A percentile compares a stretch with the other conserved stretches of the same genome.
Evolutionary conservation across 805 yeast genomes (phyloP).

Genomic region (Starmerella vaccinii): DNA sequence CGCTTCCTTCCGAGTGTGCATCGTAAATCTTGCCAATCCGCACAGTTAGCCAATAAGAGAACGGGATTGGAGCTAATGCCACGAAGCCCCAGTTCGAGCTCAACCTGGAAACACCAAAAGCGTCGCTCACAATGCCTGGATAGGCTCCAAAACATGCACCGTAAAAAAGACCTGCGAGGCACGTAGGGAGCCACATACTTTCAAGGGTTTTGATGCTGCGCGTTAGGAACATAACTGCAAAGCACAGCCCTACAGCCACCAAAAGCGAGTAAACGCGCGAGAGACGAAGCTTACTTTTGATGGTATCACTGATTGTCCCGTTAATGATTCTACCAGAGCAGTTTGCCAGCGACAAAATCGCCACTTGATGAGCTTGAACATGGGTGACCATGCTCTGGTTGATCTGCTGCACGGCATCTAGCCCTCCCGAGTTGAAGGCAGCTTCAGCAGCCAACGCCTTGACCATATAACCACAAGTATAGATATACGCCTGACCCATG

Average conservation of each 20-base stretch:
- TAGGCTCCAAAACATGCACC: constrained; percentile 62
- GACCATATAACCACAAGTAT: constrained; percentile 62
- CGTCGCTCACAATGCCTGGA: constrained; percentile 68
- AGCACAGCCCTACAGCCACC: constrained; percentile 41
- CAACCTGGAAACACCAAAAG: constrained; percentile 57
- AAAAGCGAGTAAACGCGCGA: constrained; percentile 45
- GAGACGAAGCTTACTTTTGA: constrained; percentile 37
- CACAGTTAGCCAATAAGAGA: constrained; percentile 49
- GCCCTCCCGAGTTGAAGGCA: constrained; percentile 30
- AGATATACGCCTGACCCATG: constrained; percentile 64
- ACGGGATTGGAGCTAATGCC: constrained; percentile 54
- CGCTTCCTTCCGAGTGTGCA: constrained; percentile 28
- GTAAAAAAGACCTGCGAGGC: constrained; percentile 58
- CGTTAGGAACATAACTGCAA: constrained; percentile 40
- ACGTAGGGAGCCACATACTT: constrained; percentile 42
- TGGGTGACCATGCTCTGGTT: constrained; percentile 13
- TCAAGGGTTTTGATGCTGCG: constrained; percentile 2
- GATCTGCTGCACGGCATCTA: not conserved
- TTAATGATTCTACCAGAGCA: constrained; percentile 55
- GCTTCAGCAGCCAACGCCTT: constrained; percentile 34
- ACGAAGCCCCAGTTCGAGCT: constrained; percentile 67
- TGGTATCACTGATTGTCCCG: constrained; percentile 56
- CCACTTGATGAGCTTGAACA: constrained; percentile 63
- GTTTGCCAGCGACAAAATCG: constrained; percentile 56
- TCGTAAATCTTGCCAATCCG: constrained; percentile 60